Base-by-base conservation (phyloP, 306 rosid genomes). In the Rubus idaeus region DNA sequence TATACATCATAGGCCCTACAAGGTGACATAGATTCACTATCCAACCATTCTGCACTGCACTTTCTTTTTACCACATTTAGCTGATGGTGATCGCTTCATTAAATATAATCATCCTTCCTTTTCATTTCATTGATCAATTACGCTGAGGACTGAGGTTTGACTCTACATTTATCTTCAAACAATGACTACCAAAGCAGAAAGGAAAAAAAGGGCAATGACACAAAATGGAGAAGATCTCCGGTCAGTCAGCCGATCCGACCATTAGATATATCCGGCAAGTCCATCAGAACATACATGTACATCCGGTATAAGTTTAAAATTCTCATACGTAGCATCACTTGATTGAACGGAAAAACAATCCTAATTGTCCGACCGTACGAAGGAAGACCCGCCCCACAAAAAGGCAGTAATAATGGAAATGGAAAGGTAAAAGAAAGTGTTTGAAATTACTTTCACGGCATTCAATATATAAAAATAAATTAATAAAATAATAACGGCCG, bases 401-500 rank as follows among this genome's bases (percentile, higher is more conserved):
- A 23, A 23, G 17, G 4, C 13, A 5, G 30, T 13, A 23, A 68
- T 23, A 68, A 58, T 21, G 65, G 6, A 8, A 37, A 5, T 3
- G 41, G 12, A 60, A 63, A 79, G 50, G 40, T 45, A 17, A 51
- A 16, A 51, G 37, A 57, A 56, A 57, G 63, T 21, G 35, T 57
- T 57, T 21, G 9, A n/a, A 55, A 1, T 52, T 30, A 30, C 40
- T 51, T 71, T 79, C 23, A 63, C 44, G 57, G 30, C 46, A 37
- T 78, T 62, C 65, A 71, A 8, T 13, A 5, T 13, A n/a, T 60
- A 60, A 5, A 14, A 52, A 72, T 6, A 52, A 10, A 1, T 40
- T 6, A 53, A 37, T 52, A 18, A 8, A 37, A 39, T 52, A 57
- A 8, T 21, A 45, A 76, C 8, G 61, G 81, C 77, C 78, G 79